Evolutionary conservation across 2,329 filamentous ascomycete species (phyloP), one percentile per base, ranked within the genome.

Genomic region (Colletotrichum tropicale): DNA sequence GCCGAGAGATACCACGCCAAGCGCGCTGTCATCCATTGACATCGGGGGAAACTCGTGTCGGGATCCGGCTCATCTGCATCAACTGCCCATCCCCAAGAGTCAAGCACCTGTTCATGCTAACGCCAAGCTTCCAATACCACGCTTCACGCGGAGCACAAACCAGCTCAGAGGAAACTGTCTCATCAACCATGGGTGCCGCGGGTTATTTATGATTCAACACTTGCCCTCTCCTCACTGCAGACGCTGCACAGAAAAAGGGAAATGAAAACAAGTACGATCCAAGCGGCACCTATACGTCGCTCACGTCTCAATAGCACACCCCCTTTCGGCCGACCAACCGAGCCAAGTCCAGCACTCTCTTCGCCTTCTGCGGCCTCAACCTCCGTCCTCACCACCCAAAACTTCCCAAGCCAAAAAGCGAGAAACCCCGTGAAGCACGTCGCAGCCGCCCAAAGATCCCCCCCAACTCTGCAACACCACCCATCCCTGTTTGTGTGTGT

Each of bases 201-300:
- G 32, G 13, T 28, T 30, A 18, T 68, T 55, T 32, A 32, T 28
- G 36, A 38, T 16, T 38, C 34, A 38, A 38, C 34, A 38, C 15
- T 8, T 38, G n/a, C 18, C 15, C 7, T 38, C 15, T 38, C 7
- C 34, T 38, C 8, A 16, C 34, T 1, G 15, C 34, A 38, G 15
- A 38, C 4, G 15, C 34, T 38, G 34, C 15, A 38, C 43, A 24
- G 24, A 32, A 43, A 58, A 68, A 10, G 15, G 43, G n/a, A 21
- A 36, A 21, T 30, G 52, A 32, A 26, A 68, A 30, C 10, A 32
- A 36, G 26, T 28, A 8, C 15, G 30, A 8, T 28, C 13, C 7
- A 60, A 30, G 61, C 67, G 36, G 68, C 38, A 13, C 28, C 72
- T 21, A 66, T 71, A 75, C 61, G 72, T 75, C 61, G 52, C 32